Evolutionary conservation across 2,329 filamentous ascomycete genomes (phyloP).

Genomic region (Talaromyces albobiverticillius): DNA sequence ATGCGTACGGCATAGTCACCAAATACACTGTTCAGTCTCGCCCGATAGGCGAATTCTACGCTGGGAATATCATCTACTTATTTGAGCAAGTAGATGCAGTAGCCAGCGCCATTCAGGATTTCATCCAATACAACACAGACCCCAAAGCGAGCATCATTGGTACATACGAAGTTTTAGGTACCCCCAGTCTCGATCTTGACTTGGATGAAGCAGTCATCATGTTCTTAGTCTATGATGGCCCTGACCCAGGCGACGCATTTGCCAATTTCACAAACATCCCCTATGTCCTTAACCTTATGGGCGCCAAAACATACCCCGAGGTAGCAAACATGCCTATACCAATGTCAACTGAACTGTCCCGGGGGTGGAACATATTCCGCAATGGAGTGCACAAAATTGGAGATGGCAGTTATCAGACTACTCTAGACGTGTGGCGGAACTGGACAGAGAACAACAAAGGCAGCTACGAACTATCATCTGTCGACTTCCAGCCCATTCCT

Average conservation of each 20-base stretch:
- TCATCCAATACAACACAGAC: constrained; percentile 32
- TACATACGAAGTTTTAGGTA: constrained; percentile 30
- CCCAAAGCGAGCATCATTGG: constrained; percentile 34
- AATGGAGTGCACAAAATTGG: constrained; percentile 29
- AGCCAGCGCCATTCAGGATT: constrained; percentile 28
- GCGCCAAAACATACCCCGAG: constrained; percentile 29
- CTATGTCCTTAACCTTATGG: constrained; percentile 25
- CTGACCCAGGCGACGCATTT: constrained; percentile 30
- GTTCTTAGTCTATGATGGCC: constrained; percentile 36
- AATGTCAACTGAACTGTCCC: constrained; percentile 25
- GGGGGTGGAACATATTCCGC: constrained; percentile 34
- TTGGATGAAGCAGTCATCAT: constrained; percentile 32
- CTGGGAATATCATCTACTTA: constrained; percentile 27
- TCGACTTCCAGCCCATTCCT: constrained; percentile 31
- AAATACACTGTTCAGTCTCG: constrained; percentile 27
- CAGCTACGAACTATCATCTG: constrained; percentile 23
- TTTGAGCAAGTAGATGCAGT: constrained; percentile 25
- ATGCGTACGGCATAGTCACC: constrained; percentile 42
- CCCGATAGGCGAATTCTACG: constrained; percentile 25
- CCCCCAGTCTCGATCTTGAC: constrained; percentile 26
- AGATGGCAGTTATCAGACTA: constrained; percentile 21
- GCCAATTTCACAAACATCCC: constrained; percentile 32
- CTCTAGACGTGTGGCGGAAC: constrained; percentile 24
- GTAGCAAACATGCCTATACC: constrained; percentile 34
- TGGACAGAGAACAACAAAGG: constrained; percentile 32